phyloP scores from a whole-genome alignment of 2,329 filamentous ascomycete genomes.

The Aspergillus fischeri region DNA sequence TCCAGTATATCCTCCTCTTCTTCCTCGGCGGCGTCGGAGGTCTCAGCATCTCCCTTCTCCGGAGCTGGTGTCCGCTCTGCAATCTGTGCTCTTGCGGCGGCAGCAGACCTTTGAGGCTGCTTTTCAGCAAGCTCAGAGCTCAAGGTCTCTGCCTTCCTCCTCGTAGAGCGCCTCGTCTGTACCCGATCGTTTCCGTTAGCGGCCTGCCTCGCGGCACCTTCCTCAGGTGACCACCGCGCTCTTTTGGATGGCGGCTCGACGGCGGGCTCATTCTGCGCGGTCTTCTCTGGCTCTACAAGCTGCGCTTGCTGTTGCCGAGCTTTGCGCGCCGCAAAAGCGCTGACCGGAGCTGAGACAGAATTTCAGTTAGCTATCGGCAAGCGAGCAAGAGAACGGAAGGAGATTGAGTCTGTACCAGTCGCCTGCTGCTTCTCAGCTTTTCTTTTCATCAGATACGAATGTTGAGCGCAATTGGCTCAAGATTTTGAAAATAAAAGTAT shows the following conservation, averaged over 20 bases:
- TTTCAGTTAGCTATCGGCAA: slow-evolving; percentile 7
- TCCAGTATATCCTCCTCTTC: slow-evolving; percentile 11
- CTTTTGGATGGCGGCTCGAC: slow-evolving; percentile 35
- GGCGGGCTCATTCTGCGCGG: slow-evolving; percentile 13
- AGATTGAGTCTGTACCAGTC: slow-evolving; percentile 22
- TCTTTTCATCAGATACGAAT: slow-evolving; percentile 26
- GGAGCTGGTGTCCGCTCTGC: not conserved
- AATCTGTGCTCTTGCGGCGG: slow-evolving; percentile 3
- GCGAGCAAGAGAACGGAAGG: not conserved
- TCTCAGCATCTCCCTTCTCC: slow-evolving; percentile 4
- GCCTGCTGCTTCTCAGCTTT: slow-evolving; percentile 36
- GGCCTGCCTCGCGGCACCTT: slow-evolving; percentile 9
- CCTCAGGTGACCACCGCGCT: slow-evolving; percentile 26
- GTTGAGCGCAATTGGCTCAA: not conserved
- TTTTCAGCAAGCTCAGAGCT: slow-evolving; percentile 6
- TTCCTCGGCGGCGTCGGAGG: slow-evolving; percentile 11
- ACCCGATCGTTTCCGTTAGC: slow-evolving; percentile 11
- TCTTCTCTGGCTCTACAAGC: slow-evolving; percentile 15
- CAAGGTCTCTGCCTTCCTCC: slow-evolving; percentile 13
- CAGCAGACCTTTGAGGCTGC: slow-evolving; percentile 7
- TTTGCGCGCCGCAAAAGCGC: slow-evolving; percentile 42
- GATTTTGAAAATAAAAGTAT: not conserved
- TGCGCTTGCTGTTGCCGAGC: slow-evolving; percentile 34
- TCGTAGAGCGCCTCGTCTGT: slow-evolving; percentile 18
- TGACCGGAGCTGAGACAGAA: slow-evolving; percentile 31